Evolutionary conservation across 768 basidiomycete genomes (phyloP).

Genomic region (Calocybe indica): DNA sequence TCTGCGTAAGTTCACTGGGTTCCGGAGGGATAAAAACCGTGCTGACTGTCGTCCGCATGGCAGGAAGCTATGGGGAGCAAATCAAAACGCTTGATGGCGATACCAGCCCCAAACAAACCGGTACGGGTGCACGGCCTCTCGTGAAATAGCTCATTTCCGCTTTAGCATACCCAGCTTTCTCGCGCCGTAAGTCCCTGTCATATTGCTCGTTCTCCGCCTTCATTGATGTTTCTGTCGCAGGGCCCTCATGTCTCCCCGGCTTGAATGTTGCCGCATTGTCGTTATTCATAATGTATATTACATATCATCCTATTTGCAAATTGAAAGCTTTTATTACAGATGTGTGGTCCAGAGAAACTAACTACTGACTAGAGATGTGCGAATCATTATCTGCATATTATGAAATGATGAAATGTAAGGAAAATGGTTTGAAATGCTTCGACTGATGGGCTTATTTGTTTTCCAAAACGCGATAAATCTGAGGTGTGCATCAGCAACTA

Average conservation of each 20-base stretch:
- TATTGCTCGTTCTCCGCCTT: not conserved
- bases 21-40: not conserved
- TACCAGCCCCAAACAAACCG: constrained; percentile 35
- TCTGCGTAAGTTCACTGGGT: constrained; percentile 21
- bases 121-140: constrained; percentile 36
- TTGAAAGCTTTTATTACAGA: not conserved
- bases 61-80: constrained; percentile 37
- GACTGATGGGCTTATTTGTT: constrained; percentile 10
- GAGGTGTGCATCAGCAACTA: not conserved
- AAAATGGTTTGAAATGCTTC: not conserved
- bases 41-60: not conserved
- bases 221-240: not conserved
- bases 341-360: not conserved
- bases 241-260: constrained; percentile 1
- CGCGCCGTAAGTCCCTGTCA: not conserved
- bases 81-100: constrained; percentile 29
- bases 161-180: not conserved
- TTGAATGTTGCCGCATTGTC: not conserved
- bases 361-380: constrained; percentile 1
- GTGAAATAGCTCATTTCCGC: constrained; percentile 27
- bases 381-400: constrained; percentile 1
- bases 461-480: constrained; percentile 39
- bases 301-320: not conserved
- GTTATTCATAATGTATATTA: constrained; percentile 8
- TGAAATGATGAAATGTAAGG: constrained; percentile 1